Evolutionary conservation across 495 filamentous ascomycete genomes (phyloP).

Genomic region (Paragyromitra xinjiangensis): DNA sequence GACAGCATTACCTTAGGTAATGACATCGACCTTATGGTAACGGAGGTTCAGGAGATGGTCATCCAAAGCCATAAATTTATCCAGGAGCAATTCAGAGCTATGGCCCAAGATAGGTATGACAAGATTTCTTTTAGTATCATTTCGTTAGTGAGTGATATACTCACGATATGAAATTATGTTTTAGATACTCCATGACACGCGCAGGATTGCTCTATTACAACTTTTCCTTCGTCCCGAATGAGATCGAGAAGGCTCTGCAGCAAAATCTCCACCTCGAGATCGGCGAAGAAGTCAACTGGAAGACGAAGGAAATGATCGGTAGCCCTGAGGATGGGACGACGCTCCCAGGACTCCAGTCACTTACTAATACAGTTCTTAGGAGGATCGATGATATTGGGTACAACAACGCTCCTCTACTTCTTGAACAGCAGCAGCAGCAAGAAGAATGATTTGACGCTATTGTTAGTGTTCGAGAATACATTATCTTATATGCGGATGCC

Average conservation of each 20-base stretch:
- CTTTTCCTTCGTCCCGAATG: constrained; percentile 46
- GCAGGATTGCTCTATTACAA: constrained; percentile 42
- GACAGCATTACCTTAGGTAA: constrained; percentile 16
- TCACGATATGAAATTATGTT: not conserved
- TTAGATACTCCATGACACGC: constrained; percentile 38
- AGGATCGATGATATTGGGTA: constrained; percentile 52
- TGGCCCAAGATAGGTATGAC: constrained; percentile 44
- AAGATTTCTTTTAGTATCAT: not conserved
- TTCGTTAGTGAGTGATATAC: not conserved
- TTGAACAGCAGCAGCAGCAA: constrained; percentile 7
- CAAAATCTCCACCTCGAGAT: constrained; percentile 50
- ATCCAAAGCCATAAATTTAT: constrained; percentile 41
- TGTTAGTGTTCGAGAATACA: not conserved
- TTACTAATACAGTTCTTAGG: constrained; percentile 38
- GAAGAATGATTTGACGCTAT: not conserved
- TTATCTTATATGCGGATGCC: not conserved
- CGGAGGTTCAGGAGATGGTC: constrained; percentile 50
- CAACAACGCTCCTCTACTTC: constrained; percentile 41
- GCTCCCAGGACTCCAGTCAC: constrained; percentile 27
- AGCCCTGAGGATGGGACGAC: constrained; percentile 24
- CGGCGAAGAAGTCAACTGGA: constrained; percentile 52
- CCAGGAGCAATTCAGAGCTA: constrained; percentile 42
- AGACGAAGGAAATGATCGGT: constrained; percentile 36
- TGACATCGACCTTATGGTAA: constrained; percentile 47
- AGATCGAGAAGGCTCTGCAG: constrained; percentile 45